phyloP scores from a whole-genome alignment of 441 rosid genomes.

The Croton laevigatus region DNA sequence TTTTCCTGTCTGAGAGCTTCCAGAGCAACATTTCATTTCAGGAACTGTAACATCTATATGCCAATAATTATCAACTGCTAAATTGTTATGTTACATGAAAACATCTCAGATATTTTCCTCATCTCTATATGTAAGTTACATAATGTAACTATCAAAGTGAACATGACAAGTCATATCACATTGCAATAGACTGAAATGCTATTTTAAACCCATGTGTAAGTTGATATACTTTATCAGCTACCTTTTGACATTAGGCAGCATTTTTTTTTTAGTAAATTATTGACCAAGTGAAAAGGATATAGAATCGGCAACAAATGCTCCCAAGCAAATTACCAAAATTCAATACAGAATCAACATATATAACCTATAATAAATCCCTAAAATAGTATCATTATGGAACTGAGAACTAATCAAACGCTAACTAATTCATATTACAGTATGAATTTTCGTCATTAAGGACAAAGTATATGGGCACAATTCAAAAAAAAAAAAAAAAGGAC shows the following conservation, averaged over 20 bases:
- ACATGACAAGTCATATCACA: background rate
- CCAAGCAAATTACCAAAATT: too few relatives aligned
- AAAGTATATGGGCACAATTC: too few relatives aligned
- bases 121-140: background rate
- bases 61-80: background rate
- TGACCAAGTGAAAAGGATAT: too few relatives aligned
- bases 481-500: too few relatives aligned
- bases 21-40: conserved; percentile 37
- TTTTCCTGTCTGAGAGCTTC: conserved; percentile 83
- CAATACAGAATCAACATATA: too few relatives aligned
- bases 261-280: background rate
- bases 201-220: background rate
- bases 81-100: background rate
- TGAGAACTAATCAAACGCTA: too few relatives aligned
- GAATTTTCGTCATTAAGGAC: too few relatives aligned
- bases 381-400: too few relatives aligned
- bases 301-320: too few relatives aligned
- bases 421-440: too few relatives aligned
- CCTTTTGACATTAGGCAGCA: background rate
- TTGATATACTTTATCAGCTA: background rate
- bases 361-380: too few relatives aligned
- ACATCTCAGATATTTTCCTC: background rate
- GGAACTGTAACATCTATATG: background rate
- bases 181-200: background rate
- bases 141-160: background rate